A percentile compares a stretch with the other conserved stretches of the same genome.
phyloP scores from a whole-genome alignment of 805 yeast species.

The Sugiyamaella mastotermitis region DNA sequence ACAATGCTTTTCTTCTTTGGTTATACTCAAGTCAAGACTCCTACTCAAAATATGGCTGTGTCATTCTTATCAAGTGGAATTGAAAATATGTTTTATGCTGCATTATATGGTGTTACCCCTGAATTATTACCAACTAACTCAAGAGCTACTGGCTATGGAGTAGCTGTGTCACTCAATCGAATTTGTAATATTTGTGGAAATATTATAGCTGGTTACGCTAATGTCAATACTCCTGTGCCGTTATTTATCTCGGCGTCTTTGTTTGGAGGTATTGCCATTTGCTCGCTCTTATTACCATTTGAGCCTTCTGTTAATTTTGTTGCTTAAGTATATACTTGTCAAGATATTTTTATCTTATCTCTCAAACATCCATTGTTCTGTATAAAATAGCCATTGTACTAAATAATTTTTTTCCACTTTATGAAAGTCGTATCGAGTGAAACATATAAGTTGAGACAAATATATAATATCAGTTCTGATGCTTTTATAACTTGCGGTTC shows the following conservation, averaged over 20 bases:
- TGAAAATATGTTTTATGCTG: conserved; percentile 32
- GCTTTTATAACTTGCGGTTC: too few species aligned
- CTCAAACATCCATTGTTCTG: too few species aligned
- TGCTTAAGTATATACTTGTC: too few species aligned
- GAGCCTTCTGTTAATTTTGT: conserved; percentile 48
- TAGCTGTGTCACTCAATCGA: conserved; percentile 40
- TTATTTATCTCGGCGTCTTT: conserved; percentile 43
- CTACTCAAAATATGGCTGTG: conserved; percentile 45
- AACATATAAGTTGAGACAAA: too few species aligned
- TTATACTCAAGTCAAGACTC: conserved; percentile 54
- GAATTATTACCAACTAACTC: conserved; percentile 35
- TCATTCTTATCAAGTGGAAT: conserved; percentile 28
- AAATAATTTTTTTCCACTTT: too few species aligned
- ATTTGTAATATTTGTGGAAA: conserved; percentile 43
- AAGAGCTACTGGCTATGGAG: conserved; percentile 41
- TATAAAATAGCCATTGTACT: too few species aligned
- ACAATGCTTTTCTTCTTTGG: conserved; percentile 55
- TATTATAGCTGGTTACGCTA: conserved; percentile 41
- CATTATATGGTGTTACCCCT: conserved; percentile 43
- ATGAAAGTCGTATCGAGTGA: too few species aligned
- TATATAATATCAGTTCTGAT: too few species aligned
- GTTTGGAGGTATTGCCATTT: conserved; percentile 37
- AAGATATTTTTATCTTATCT: too few species aligned
- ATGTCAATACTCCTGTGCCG: conserved; percentile 41
- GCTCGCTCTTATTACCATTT: conserved; percentile 42